phyloP scores from a whole-genome alignment of 2,329 filamentous ascomycete genomes.

The Aspergillus awamori region DNA sequence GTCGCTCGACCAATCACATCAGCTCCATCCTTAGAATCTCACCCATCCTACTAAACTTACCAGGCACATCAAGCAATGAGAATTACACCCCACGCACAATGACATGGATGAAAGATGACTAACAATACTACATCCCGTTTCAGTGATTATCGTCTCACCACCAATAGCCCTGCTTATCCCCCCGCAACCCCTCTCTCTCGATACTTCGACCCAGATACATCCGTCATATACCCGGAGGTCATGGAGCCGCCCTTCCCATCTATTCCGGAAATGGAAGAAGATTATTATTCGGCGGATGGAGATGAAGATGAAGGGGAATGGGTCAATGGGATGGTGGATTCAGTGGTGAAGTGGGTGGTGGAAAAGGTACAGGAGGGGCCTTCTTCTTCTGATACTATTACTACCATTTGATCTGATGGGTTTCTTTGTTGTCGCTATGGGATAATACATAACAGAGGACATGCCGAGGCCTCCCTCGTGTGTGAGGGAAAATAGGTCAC shows the following conservation, averaged over 20 bases:
- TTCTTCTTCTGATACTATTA: too few relatives aligned
- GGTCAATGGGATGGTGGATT: not conserved
- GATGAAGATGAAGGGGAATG: not conserved
- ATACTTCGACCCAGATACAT: conserved; percentile 27
- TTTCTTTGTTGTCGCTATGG: too few relatives aligned
- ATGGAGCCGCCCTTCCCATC: conserved; percentile 13
- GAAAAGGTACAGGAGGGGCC: not conserved
- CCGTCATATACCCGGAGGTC: conserved; percentile 15
- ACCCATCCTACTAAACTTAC: too few relatives aligned
- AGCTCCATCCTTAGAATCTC: too few relatives aligned
- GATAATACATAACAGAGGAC: too few relatives aligned
- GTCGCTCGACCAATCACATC: not conserved
- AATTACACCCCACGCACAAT: too few relatives aligned
- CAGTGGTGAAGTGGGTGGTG: not conserved
- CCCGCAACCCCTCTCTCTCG: conserved; percentile 13
- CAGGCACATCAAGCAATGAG: too few relatives aligned
- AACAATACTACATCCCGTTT: too few relatives aligned
- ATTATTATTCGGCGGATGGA: conserved; percentile 6
- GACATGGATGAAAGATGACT: too few relatives aligned
- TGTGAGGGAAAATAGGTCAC: not conserved
- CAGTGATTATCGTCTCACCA: not conserved
- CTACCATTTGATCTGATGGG: too few relatives aligned
- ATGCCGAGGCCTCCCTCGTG: too few relatives aligned
- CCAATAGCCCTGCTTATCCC: not conserved
- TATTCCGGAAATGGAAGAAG: conserved; percentile 6